Evolutionary conservation across 768 basidiomycete species (phyloP), one percentile per base, ranked within the genome.

Genomic region (Leccinum imitatum): DNA sequence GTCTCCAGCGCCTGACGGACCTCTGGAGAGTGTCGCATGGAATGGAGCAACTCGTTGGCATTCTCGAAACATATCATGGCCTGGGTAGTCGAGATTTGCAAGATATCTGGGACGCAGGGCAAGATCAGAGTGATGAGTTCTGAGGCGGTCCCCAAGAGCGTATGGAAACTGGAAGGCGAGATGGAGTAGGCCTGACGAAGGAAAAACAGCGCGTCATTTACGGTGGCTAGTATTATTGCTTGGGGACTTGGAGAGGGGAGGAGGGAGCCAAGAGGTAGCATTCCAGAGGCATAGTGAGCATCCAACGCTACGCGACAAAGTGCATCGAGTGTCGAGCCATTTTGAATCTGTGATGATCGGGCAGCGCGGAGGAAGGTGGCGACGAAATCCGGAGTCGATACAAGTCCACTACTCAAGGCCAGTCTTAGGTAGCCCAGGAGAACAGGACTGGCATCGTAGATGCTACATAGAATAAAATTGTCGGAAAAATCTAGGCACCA

Each of bases 261-360:
- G 15, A 87, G 71, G 6, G 87, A 87, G 8, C 84, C 83, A 3
- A 81, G 70, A 0, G 83, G 75, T 4, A 82, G 73, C 56, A 82
- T 63, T 13, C 84, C 82, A 37, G 84, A 82, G 19, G 82, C 75
- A 68, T 87, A 86, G 69, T 89, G 87, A 2, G 76, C 78, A 57
- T 89, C 84, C 53, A 91, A 75, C 5, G 83, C 85, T 25, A 86
- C 77, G 46, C 82, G 82, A 69, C 88, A 90, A 10, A 93, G 82
- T 65, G 82, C 82, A 67, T 90, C 84, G 33, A 93, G 77, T 3
- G 89, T 91, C 0, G 86, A 81, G 6, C 82, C 76, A 46, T 83
- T 78, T 66, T 87, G 87, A 30, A 90, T 68, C 50, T 87, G 83
- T 15, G 84, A 77, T 3, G 88, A 87, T 30, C 83, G 82, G 60